phyloP scores from a whole-genome alignment of 169 alveolate species.

The Perkinsus marinus region DNA sequence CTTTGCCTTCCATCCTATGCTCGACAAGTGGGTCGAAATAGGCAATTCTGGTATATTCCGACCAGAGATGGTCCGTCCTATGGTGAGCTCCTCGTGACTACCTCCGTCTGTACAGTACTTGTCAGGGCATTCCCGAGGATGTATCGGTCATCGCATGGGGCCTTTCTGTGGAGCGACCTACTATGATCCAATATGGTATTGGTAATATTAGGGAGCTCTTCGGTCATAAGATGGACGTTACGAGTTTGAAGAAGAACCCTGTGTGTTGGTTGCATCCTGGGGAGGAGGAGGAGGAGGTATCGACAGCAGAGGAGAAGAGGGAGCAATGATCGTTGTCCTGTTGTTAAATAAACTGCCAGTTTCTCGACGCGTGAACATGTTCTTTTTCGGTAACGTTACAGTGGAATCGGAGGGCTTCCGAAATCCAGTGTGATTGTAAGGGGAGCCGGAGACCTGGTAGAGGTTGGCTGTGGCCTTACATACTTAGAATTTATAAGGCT shows the following conservation, averaged over 20 bases:
- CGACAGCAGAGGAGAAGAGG: neutral
- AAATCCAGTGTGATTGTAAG: no score
- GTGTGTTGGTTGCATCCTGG: neutral
- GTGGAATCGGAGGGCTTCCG: no score
- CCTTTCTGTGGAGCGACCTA: conserved; percentile 92
- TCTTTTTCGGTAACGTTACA: no score
- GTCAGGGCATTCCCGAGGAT: conserved; percentile 83
- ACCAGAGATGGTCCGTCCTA: no score
- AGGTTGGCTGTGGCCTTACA: no score
- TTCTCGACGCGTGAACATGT: no score
- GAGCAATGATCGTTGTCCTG: no score
- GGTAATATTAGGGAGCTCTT: conserved; percentile 91
- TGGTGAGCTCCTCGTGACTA: no score
- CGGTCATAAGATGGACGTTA: conserved; percentile 63
- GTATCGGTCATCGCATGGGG: conserved; percentile 99
- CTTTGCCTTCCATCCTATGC: conserved; percentile 90
- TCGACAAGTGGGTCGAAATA: conserved; percentile 88
- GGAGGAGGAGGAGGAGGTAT: neutral
- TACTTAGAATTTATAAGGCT: no score
- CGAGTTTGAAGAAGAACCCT: neutral
- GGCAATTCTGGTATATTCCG: no score
- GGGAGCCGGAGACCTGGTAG: no score
- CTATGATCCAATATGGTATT: conserved; percentile 91
- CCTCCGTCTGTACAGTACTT: no score
- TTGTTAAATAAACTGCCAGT: neutral